Evolutionary conservation across 805 yeast genomes (phyloP).

Genomic region (Diddensiella transvaalensis): DNA sequence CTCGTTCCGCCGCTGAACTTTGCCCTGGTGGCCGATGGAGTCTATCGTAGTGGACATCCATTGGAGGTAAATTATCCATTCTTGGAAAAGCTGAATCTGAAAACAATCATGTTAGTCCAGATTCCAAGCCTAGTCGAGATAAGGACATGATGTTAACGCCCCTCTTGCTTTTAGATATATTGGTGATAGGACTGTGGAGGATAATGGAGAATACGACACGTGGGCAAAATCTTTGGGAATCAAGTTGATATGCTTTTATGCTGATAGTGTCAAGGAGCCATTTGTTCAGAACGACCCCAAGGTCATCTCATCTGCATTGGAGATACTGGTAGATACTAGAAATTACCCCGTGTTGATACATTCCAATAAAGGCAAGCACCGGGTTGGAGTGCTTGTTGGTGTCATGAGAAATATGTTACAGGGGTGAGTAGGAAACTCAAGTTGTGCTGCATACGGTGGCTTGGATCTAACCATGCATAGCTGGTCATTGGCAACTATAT

Average conservation of each 20-base stretch:
- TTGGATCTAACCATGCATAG: background rate
- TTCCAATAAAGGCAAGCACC: constrained; percentile 95
- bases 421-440: constrained; percentile 49
- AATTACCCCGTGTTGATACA: constrained; percentile 88
- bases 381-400: constrained; percentile 93
- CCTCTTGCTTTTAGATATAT: constrained; percentile 26
- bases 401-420: constrained; percentile 78
- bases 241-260: constrained; percentile 53
- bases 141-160: too few relatives aligned
- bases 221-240: constrained; percentile 62
- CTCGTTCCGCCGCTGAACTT: constrained; percentile 89
- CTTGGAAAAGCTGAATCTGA: constrained; percentile 60
- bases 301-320: constrained; percentile 45
- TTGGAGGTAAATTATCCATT: constrained; percentile 82
- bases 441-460: background rate
- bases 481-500: constrained; percentile 90
- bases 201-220: constrained; percentile 56
- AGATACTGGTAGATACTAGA: constrained; percentile 38
- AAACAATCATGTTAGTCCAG: constrained; percentile 76
- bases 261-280: constrained; percentile 75
- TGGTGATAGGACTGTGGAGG: constrained; percentile 55
- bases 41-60: constrained; percentile 93
- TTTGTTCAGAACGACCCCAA: constrained; percentile 56
- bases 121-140: too few relatives aligned
- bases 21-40: constrained; percentile 79